A percentile compares a stretch with the other conserved stretches of the same genome.
Evolutionary conservation across 495 filamentous ascomycete species (phyloP).

Genomic region (Tuber indicum): DNA sequence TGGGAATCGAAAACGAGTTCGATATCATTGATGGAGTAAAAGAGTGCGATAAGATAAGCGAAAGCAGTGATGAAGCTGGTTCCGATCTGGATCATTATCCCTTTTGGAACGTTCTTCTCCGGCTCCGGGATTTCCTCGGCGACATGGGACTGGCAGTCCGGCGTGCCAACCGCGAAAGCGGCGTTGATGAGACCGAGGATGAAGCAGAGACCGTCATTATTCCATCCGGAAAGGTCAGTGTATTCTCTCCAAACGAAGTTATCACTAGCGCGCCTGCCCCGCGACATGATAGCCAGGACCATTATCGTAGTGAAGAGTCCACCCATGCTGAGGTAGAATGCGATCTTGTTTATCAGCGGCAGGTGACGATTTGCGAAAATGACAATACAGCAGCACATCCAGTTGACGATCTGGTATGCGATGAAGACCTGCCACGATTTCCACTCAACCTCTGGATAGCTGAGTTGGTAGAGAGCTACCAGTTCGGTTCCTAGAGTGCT

Average conservation of each 20-base stretch:
- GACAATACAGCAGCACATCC: conserved; percentile 58
- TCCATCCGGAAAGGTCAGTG: conserved; percentile 63
- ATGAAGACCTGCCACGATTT: conserved; percentile 72
- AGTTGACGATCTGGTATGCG: conserved; percentile 59
- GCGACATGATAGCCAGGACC: conserved; percentile 70
- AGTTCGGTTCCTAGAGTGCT: conserved; percentile 62
- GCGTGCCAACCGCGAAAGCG: conserved; percentile 76
- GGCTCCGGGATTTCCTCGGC: conserved; percentile 75
- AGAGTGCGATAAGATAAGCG: conserved; percentile 65
- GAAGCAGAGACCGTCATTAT: conserved; percentile 66
- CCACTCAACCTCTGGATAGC: conserved; percentile 57
- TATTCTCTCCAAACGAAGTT: conserved; percentile 59
- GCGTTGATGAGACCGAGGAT: conserved; percentile 77
- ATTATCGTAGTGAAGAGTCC: conserved; percentile 67
- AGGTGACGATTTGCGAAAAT: conserved; percentile 64
- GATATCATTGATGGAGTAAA: conserved; percentile 65
- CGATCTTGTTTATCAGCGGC: conserved; percentile 59
- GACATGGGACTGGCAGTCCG: conserved; percentile 68
- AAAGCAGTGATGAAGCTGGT: conserved; percentile 60
- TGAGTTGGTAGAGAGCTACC: conserved; percentile 64
- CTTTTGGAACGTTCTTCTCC: conserved; percentile 57
- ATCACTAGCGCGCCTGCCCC: conserved; percentile 50
- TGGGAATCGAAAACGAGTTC: conserved; percentile 52
- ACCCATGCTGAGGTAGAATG: conserved; percentile 61
- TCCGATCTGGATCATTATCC: conserved; percentile 54